Evolutionary conservation across 78 protist species (phyloP).

Genomic region (Isochrysis galbana): DNA sequence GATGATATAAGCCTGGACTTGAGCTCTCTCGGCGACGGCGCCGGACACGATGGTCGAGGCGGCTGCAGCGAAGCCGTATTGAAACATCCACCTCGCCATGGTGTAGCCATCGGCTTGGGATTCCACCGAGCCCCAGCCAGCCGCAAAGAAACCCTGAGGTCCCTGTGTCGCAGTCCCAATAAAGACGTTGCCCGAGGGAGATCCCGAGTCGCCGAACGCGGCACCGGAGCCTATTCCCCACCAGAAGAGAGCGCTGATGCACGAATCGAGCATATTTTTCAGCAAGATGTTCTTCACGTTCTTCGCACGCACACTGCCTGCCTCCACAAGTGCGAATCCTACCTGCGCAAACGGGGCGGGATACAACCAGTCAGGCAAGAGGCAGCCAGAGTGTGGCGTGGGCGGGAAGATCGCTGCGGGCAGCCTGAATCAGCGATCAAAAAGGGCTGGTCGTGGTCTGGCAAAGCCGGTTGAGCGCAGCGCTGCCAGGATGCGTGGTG

Average conservation of each 20-base stretch:
- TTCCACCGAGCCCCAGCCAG: background rate
- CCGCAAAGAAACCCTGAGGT: background rate
- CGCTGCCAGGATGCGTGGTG: no score
- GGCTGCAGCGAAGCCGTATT: slow-evolving; percentile 55
- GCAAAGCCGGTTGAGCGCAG: no score
- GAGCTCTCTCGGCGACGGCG: slow-evolving; percentile 68
- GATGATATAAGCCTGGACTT: slow-evolving; percentile 49
- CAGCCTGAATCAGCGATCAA: no score
- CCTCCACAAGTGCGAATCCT: slow-evolving; percentile 37
- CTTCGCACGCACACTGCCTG: slow-evolving; percentile 28
- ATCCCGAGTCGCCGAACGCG: background rate
- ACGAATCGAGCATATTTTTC: slow-evolving; percentile 32
- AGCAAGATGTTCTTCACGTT: slow-evolving; percentile 34
- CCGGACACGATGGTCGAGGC: slow-evolving; percentile 78
- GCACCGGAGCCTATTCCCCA: slow-evolving; percentile 24
- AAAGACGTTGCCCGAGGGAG: background rate
- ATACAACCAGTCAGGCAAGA: no score
- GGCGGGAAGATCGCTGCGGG: no score
- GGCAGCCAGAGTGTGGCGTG: no score
- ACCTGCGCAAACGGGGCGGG: slow-evolving; percentile 2
- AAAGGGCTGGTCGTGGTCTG: no score
- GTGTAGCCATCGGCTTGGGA: background rate
- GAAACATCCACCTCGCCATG: background rate
- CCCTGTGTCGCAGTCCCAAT: background rate
- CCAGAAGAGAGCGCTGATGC: background rate